These are phyloP conservation scores for Saturnispora serradocipensis DNA, from an alignment of 805 yeast genomes.

Conservation along the genomic window DNA sequence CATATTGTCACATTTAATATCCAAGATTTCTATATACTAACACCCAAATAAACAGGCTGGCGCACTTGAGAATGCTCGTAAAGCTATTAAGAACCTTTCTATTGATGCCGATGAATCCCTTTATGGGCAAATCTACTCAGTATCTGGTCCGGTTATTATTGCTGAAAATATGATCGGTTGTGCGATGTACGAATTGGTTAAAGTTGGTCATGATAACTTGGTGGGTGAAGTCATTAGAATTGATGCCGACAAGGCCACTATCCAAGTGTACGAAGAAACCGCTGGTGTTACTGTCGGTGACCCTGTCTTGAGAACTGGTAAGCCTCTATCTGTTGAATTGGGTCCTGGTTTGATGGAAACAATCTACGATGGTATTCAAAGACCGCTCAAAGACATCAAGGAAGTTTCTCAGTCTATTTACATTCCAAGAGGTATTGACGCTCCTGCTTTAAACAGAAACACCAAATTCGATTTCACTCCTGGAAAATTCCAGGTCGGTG, in stretches of 20 bases:
- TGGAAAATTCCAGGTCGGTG: conserved; percentile 73
- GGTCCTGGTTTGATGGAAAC: conserved; percentile 99
- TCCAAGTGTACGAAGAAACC: conserved; percentile 98
- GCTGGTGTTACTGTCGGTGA: conserved; percentile 99
- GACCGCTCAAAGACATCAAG: conserved; percentile 92
- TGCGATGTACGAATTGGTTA: conserved; percentile 98
- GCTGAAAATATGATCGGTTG: conserved; percentile 99
- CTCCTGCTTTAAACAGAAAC: conserved; percentile 85
- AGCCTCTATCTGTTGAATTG: conserved; percentile 96
- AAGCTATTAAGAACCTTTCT: conserved; percentile 78
- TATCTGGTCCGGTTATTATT: conserved; percentile 95
- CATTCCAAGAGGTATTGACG: conserved; percentile 97
- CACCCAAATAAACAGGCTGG: conserved; percentile 62
- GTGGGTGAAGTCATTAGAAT: conserved; percentile 99
- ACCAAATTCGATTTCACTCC: conserved; percentile 84
- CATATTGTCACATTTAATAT: background rate
- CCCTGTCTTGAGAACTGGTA: conserved; percentile 96
- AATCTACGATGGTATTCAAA: conserved; percentile 98
- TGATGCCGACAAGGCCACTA: conserved; percentile 92
- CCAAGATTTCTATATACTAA: background rate
- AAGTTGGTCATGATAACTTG: conserved; percentile 92
- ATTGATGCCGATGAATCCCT: conserved; percentile 67
- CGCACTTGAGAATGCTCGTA: conserved; percentile 94
- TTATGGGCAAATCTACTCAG: conserved; percentile 86
- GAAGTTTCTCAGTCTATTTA: conserved; percentile 84